Base-by-base conservation (phyloP, 768 basidiomycete genomes). In the Lactifluus piperatus region DNA sequence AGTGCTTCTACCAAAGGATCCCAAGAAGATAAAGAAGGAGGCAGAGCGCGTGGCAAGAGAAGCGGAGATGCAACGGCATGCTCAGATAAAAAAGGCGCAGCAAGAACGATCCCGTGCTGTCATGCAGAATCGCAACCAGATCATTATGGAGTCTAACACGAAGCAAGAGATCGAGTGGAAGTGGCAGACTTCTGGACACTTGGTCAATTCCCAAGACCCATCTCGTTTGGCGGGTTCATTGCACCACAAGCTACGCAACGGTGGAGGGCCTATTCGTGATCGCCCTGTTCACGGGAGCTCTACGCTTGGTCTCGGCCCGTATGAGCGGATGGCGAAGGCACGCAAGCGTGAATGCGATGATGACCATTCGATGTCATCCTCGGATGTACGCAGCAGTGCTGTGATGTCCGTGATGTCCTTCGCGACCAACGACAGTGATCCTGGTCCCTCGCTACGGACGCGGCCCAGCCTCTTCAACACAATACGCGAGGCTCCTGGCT, bases 31-130 rank as follows among this genome's bases (percentile, higher is more conserved):
- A 62, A 90, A 88, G 77, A 90, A 90, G 73, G 87, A 91, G 71
- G 86, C 86, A 2, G 84, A 88, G 67, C 82, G 86, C 39, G 70
- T 88, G 51, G 82, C 83, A 57, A 81, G 80, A 59, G 91, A 94
- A 71, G 88, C 88, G 20, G 91, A 94, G 76, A 82, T 85, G 67
- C 88, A 90, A 65, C 84, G 86, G 62, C 88, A 91, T 63, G 83
- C 83, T 56, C 77, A 88, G 62, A 82, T 80, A 18, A 82, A 85
- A 70, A 83, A 82, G 66, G 84, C 76, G 68, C 84, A 90, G 62
- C 82, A 84, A 66, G 94, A 97, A 67, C 88, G 93, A 71, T 90
- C 93, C 18, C 82, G 93, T 55, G 91, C 91, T 45, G 93, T 95
- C 72, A 88, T 94, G 84, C 81, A 85, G 67, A 95, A 94, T 75